phyloP scores from a whole-genome alignment of 495 filamentous ascomycete genomes.

The Daldinia vernicosa region DNA sequence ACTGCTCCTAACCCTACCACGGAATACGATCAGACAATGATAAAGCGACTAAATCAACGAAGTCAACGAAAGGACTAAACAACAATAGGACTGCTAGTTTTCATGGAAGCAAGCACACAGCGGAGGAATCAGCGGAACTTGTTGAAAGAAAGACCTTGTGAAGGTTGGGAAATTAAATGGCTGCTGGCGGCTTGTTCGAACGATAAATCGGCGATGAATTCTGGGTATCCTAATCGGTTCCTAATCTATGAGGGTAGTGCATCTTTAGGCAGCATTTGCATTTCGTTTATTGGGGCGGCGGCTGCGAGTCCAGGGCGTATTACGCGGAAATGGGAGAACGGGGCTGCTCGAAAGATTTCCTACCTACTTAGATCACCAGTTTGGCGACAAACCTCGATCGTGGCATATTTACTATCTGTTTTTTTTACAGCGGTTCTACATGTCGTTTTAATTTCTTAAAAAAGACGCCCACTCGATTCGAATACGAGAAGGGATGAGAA shows the following conservation, averaged over 20 bases:
- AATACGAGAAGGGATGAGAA: constrained; percentile 37
- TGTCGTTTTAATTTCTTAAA: constrained; percentile 38
- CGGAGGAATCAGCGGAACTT: constrained; percentile 19
- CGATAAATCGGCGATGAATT: constrained; percentile 23
- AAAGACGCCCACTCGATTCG: constrained; percentile 27
- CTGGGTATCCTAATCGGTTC: constrained; percentile 36
- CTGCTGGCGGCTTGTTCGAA: constrained; percentile 37
- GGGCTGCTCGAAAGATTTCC: constrained; percentile 30
- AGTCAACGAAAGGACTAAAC: constrained; percentile 12
- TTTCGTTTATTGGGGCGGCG: constrained; percentile 33
- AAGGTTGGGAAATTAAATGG: constrained; percentile 34
- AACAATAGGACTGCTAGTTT: constrained; percentile 8
- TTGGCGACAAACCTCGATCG: constrained; percentile 40
- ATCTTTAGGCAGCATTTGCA: constrained; percentile 38
- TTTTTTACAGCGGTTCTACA: constrained; percentile 24
- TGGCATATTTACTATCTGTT: constrained; percentile 34
- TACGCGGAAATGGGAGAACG: constrained; percentile 21
- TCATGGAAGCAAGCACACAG: constrained; percentile 13
- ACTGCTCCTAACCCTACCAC: constrained; percentile 34
- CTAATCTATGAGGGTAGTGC: constrained; percentile 25
- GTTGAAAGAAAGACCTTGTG: not conserved
- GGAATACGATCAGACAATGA: constrained; percentile 59
- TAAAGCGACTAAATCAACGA: constrained; percentile 48
- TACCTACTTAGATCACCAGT: constrained; percentile 36
- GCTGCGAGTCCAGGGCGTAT: constrained; percentile 39